Evolutionary conservation across 768 basidiomycete species (phyloP), one percentile per base, ranked within the genome.

Genomic region (Glaciozyma antarctica): DNA sequence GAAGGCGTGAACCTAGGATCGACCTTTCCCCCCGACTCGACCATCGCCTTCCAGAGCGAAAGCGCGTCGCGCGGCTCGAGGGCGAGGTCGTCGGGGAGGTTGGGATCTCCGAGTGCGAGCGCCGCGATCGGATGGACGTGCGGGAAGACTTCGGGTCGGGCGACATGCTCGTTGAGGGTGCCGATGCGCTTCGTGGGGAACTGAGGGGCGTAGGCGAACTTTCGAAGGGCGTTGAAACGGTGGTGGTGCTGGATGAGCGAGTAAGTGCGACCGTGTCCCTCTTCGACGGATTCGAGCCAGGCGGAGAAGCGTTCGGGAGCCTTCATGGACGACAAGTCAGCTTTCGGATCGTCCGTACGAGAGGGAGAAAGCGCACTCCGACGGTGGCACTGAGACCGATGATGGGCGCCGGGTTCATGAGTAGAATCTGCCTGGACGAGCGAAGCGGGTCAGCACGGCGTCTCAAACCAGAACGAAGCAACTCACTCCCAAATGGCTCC

Each of bases 301-400:
- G 76, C 66, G 67, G 84, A 86, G 75, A 88, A 88, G 22, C 77
- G 75, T 55, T 85, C 81, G 0, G 86, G 85, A 0, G 80, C 49
- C 49, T 51, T 5, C 1, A 15, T 24, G 9, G 7, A 41, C 38
- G 38, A 13, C 1, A 24, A 6, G 49, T 51, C 49, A 51, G n/a
- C n/a, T n/a, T 24, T 24, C 13, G 13, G 13, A n/a, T 12, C 2
- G 49, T 3, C 10, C 10, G 49, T 4, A 51, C n/a, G 13, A 24
- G 26, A 10, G 26, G n/a, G 26, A 51, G 49, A 24, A 24, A 24
- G 12, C 49, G 7, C n/a, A 51, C 77, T 24, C 86, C 86, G 38
- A 88, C 80, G 0, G 86, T 88, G 1, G 86, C 87, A 12, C 85
- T 86, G 28, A 88, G 78, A 26, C 86, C 87, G 68, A 88, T 86